Percentiles rank a stretch among this genome's conserved stretches.
Conservation (phyloP, 257 asterid species). For the Voacanga thouarsii region DNA sequence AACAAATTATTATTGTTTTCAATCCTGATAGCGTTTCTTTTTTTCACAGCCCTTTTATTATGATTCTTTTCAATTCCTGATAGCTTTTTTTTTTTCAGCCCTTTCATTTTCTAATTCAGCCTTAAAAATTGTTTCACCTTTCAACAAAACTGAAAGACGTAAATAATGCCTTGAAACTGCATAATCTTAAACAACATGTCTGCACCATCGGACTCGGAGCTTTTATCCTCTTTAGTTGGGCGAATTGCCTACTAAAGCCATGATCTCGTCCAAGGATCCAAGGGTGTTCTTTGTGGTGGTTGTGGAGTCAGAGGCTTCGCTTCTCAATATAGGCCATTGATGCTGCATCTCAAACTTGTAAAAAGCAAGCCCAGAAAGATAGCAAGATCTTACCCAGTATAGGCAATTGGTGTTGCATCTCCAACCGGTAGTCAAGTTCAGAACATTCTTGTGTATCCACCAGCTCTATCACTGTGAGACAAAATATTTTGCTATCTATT, state of each 20-base stretch:
- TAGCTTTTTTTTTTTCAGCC: background rate
- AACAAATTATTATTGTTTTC: no score
- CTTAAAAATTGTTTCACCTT: background rate
- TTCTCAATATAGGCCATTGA: constrained; percentile 31
- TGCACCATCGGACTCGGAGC: constrained; percentile 43
- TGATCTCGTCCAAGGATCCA: constrained; percentile 97
- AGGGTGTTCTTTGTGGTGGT: constrained; percentile 60
- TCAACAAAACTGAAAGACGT: background rate
- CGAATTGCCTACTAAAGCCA: constrained; percentile 77
- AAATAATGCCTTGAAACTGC: background rate
- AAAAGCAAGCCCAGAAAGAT: background rate
- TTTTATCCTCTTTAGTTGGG: constrained; percentile 84
- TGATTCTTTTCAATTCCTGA: no score
- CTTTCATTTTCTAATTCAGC: background rate
- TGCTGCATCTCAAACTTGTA: background rate
- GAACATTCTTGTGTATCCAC: constrained; percentile 95
- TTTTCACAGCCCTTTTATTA: no score
- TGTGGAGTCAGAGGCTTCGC: constrained; percentile 79
- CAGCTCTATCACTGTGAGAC: constrained; percentile 53
- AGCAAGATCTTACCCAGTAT: constrained; percentile 63
- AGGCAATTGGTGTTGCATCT: constrained; percentile 94
- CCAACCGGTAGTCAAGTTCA: constrained; percentile 90
- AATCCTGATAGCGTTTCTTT: no score
- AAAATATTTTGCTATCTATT: background rate
- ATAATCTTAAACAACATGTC: background rate